phyloP scores from a whole-genome alignment of 2,329 filamentous ascomycete species.

The Paraphoma chrysanthemicola region DNA sequence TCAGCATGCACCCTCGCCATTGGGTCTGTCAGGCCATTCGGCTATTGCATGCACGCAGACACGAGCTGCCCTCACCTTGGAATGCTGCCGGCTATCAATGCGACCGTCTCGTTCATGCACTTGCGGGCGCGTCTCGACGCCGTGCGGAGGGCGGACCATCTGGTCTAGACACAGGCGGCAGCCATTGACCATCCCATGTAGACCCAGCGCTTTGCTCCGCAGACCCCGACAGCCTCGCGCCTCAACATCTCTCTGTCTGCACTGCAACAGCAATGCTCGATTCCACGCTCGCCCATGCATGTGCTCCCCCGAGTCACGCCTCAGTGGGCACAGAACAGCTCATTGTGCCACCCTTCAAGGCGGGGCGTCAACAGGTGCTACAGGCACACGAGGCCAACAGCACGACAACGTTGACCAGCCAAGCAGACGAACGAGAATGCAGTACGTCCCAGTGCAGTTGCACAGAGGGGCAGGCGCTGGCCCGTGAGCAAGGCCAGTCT shows the following conservation, averaged over 20 bases:
- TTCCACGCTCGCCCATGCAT: conserved; percentile 15
- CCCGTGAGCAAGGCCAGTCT: conserved; percentile 1
- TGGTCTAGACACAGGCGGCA: neutral
- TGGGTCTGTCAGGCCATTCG: neutral
- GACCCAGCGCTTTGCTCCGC: neutral
- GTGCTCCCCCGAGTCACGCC: conserved; percentile 10
- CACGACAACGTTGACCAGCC: conserved; percentile 28
- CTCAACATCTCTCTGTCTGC: conserved; percentile 20
- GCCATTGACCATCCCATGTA: neutral
- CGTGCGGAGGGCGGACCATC: neutral
- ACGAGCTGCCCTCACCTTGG: neutral
- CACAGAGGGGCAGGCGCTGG: neutral
- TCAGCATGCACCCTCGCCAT: neutral
- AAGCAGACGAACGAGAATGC: conserved; percentile 21
- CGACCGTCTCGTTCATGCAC: neutral
- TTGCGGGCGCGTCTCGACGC: neutral
- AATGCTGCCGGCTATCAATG: neutral
- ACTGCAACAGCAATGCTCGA: conserved; percentile 9
- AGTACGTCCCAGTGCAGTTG: conserved; percentile 14
- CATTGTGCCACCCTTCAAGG: conserved; percentile 22
- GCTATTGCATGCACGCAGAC: neutral
- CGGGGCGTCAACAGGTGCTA: conserved; percentile 8
- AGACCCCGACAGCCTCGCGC: conserved; percentile 10
- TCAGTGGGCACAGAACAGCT: conserved; percentile 20
- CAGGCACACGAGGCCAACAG: conserved; percentile 30